These are phyloP conservation scores for Oenanthe javanica DNA, from an alignment of 140 eudicot species.

Conservation along the genomic window DNA sequence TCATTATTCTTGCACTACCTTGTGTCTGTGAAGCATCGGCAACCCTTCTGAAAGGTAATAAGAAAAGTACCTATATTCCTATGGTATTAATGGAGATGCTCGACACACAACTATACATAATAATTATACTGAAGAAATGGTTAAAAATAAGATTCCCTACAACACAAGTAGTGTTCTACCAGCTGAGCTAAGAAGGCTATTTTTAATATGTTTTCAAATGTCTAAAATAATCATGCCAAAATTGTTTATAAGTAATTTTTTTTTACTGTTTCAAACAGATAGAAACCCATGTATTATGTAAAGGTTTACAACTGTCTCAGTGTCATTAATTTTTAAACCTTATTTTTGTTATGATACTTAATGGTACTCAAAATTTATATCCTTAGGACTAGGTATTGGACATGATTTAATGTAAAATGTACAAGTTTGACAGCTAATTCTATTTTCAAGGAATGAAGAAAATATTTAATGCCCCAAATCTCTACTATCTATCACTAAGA, in stretches of 20 bases:
- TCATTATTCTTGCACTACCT: constrained; percentile 76
- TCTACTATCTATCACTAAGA: background rate
- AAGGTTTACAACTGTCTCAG: background rate
- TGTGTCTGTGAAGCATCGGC: constrained; percentile 79
- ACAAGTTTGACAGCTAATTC: background rate
- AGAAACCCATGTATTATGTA: background rate
- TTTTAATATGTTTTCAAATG: background rate
- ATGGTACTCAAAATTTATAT: background rate
- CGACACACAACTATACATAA: background rate
- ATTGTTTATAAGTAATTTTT: background rate
- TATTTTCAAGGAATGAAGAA: background rate
- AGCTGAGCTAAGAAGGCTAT: background rate
- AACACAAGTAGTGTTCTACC: background rate
- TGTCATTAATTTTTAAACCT: background rate
- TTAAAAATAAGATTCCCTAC: background rate
- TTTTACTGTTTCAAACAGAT: background rate
- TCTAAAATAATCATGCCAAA: background rate
- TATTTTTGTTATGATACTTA: background rate
- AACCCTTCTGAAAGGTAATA: constrained; percentile 57
- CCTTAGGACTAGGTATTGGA: background rate
- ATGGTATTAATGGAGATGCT: background rate
- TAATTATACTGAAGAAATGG: background rate
- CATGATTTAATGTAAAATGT: background rate
- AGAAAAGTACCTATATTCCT: background rate
- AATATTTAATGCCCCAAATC: background rate